Conservation (phyloP, 23 red algal genomes). For the Chondrus crispus region DNA sequence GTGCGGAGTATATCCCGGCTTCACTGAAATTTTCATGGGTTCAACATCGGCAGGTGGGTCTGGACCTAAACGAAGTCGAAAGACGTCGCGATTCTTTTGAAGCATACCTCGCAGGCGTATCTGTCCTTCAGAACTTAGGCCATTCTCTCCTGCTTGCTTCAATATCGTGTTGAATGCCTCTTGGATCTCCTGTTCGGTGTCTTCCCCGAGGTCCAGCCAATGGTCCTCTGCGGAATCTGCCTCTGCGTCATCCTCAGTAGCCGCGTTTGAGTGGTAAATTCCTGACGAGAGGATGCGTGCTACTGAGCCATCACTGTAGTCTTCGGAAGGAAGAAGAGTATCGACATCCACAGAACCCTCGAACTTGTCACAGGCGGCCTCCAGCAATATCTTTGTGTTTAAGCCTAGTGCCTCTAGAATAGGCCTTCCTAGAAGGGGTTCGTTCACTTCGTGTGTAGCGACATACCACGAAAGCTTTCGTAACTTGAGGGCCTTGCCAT, state of each 20-base stretch:
- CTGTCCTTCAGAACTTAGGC: neutral
- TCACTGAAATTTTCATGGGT: neutral
- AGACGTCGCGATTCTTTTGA: neutral
- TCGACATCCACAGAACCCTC: neutral
- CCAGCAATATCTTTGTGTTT: neutral
- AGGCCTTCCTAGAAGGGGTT: conserved; percentile 19
- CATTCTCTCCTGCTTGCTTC: neutral
- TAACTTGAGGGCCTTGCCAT: neutral
- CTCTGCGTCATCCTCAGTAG: no score
- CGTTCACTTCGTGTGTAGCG: neutral
- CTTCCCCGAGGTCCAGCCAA: neutral
- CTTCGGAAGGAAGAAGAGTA: no score
- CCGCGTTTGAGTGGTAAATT: neutral
- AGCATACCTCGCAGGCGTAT: neutral
- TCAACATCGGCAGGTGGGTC: conserved; percentile 2
- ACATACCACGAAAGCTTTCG: neutral
- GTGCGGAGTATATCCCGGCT: neutral
- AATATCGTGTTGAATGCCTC: neutral
- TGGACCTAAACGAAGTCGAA: neutral
- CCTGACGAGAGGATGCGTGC: neutral
- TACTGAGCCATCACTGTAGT: no score
- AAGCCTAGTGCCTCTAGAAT: conserved; percentile 5
- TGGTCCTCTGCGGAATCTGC: neutral
- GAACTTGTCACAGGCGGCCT: neutral
- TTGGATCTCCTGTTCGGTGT: neutral